Evolutionary conservation across 768 basidiomycete species (phyloP), one percentile per base, ranked within the genome.

Genomic region (Coprinellus aureogranulatus): DNA sequence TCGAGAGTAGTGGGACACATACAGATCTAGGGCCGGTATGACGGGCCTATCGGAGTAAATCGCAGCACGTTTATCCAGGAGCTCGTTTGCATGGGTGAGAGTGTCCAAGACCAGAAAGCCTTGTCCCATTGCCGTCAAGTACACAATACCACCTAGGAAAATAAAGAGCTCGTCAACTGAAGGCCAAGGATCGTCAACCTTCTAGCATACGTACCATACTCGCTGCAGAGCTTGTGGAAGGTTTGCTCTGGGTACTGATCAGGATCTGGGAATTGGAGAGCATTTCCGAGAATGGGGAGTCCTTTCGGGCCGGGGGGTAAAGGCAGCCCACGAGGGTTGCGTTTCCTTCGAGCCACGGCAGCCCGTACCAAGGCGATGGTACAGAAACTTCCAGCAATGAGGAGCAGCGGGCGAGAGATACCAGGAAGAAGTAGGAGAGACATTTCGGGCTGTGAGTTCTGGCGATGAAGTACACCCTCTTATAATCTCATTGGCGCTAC

Each of bases 221-320:
- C 64, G 50, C 69, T 62, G 27, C 67, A 68, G 76, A 77, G 79
- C 37, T 71, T 60, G 1, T 67, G 23, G 52, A 73, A 77, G 11
- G 68, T 65, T 59, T 76, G 53, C 76, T 77, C 80, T 10, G 70
- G 68, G 34, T 34, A 14, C 34, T 14, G 8, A 22, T 68, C 69
- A 20, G 59, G 45, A 10, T 67, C 65, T 10, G 79, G 79, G 69
- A 79, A 71, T 40, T 78, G 75, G 1, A 75, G 63, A n/a, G 77
- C 59, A 59, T 81, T 81, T 2, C 79, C 79, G 23, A 81, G 30
- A 12, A 80, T 51, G 2, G 78, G 78, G 10, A 74, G 63, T 14
- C 70, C 72, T 48, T 69, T 72, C 8, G 78, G 78, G 2, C 78
- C 75, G 2, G 72, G 70, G 6, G 77, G 79, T 1, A 70, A 52